Base-by-base conservation (phyloP, 495 filamentous ascomycete genomes). In the Aspergillus haitiensis region DNA sequence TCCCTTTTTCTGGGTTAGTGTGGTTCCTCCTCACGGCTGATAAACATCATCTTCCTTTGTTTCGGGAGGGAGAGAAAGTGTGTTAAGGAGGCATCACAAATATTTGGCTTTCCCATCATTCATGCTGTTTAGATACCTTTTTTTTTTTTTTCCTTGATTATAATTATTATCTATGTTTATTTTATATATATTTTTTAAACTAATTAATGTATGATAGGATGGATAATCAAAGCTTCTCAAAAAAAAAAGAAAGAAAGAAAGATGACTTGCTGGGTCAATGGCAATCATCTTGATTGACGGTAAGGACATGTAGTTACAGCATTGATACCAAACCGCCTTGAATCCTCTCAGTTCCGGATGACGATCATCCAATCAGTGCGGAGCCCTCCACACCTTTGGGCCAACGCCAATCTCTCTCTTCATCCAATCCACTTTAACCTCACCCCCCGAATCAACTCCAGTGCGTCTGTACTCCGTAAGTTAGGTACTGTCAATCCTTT, bases 291-390 rank as follows among this genome's bases (percentile, higher is more conserved):
- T 55, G 47, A 35, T 44, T 64, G 55, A 62, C 64, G 46, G 64
- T 62, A 62, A 56, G 52, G 12, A n/a, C 52, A 13, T 7, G 42
- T 60, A 27, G 21, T 27, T 27, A 60, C 57, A 31, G 52, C 52
- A 53, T 51, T 50, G 58, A 64, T 56, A 61, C 64, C 42, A 63
- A 56, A 35, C 50, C 55, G 56, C 52, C 50, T 54, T 31, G 47
- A 51, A 60, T 58, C 42, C 59, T 59, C 49, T 47, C 62, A 60
- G 62, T 63, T 63, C 57, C 62, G 65, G 56, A 36, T 35, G 60
- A 54, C 54, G 66, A 68, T 68, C 66, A 55, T 40, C 60, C 64
- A 67, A 63, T 64, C 60, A 63, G 47, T 47, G 42, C 31, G 15
- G 35, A 6, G 11, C 37, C 47, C 47, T 64, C 56, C 61, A 63